Percentiles rank a stretch among this genome's conserved stretches.
Conservation (phyloP, 1,284 basidiomycete species). For the Bjerkandera adusta region DNA sequence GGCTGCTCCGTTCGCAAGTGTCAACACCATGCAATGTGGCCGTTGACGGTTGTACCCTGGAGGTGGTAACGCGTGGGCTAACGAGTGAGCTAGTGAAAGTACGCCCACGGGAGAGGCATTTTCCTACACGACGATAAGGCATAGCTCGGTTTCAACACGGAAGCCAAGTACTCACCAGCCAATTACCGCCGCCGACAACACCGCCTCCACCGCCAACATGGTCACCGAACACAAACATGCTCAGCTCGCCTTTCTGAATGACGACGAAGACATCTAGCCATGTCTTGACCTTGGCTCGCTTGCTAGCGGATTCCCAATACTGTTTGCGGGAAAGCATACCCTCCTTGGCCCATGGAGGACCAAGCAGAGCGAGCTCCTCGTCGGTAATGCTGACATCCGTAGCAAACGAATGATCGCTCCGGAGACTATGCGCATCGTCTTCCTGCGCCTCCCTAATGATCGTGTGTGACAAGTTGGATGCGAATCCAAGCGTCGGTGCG, state of each 20-base stretch:
- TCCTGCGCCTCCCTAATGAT: conserved; percentile 95
- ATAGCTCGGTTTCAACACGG: neutral
- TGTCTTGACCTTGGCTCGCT: conserved; percentile 79
- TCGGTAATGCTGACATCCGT: conserved; percentile 84
- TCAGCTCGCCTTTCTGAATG: conserved; percentile 89
- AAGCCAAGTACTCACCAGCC: conserved; percentile 69
- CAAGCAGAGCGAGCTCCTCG: conserved; percentile 91
- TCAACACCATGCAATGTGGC: conserved; percentile 95
- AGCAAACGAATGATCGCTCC: conserved; percentile 57
- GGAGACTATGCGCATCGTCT: conserved; percentile 78
- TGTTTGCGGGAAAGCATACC: conserved; percentile 93
- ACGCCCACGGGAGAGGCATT: conserved; percentile 85
- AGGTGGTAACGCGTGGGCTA: conserved; percentile 85
- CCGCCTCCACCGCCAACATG: conserved; percentile 52
- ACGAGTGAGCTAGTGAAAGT: conserved; percentile 82
- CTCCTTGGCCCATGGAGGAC: conserved; percentile 98
- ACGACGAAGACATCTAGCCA: conserved; percentile 97
- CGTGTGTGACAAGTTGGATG: conserved; percentile 91
- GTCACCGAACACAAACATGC: conserved; percentile 92
- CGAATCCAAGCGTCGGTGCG: conserved; percentile 87
- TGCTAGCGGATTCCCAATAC: conserved; percentile 86
- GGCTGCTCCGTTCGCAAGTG: conserved; percentile 82
- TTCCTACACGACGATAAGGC: conserved; percentile 43
- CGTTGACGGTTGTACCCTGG: conserved; percentile 90
- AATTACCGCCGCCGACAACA: conserved; percentile 92